phyloP scores from a whole-genome alignment of 257 asterid species.

The Ophiorrhiza pumila region DNA sequence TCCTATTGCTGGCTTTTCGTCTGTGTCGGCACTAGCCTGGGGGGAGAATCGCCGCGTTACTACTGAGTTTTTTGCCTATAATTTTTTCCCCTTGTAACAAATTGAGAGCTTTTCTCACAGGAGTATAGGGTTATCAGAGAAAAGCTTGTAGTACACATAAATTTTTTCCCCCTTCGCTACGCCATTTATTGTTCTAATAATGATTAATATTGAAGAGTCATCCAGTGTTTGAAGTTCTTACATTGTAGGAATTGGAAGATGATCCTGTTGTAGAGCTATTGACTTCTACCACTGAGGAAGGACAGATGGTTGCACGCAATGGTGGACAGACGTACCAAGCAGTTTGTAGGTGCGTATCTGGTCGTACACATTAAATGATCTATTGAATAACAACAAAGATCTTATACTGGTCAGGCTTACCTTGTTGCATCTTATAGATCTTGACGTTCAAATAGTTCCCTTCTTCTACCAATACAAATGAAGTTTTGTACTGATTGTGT shows the following conservation, averaged over 20 bases:
- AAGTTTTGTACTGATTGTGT: background rate
- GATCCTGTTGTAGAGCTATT: conserved; percentile 78
- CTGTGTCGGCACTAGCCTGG: too few species aligned
- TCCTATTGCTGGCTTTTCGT: too few species aligned
- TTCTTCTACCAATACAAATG: background rate
- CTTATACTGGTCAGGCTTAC: background rate
- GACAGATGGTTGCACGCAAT: conserved; percentile 88
- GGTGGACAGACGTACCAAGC: conserved; percentile 85
- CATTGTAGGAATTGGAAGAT: conserved; percentile 49
- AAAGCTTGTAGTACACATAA: too few species aligned
- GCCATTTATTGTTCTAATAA: too few species aligned
- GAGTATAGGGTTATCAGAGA: too few species aligned
- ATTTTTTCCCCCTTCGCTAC: too few species aligned
- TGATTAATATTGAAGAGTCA: conserved; percentile 74
- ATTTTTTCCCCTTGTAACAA: too few species aligned
- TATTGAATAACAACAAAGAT: background rate
- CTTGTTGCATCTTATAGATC: background rate
- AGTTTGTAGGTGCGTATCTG: conserved; percentile 55
- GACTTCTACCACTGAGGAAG: conserved; percentile 87
- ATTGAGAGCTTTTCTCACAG: too few species aligned
- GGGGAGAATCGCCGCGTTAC: too few species aligned
- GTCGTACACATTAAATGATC: conserved; percentile 21
- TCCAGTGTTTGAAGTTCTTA: conserved; percentile 66
- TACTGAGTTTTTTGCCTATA: too few species aligned
- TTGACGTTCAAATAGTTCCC: background rate